phyloP scores from a whole-genome alignment of 1,284 basidiomycete species.

The Cryptococcus hybrid region DNA sequence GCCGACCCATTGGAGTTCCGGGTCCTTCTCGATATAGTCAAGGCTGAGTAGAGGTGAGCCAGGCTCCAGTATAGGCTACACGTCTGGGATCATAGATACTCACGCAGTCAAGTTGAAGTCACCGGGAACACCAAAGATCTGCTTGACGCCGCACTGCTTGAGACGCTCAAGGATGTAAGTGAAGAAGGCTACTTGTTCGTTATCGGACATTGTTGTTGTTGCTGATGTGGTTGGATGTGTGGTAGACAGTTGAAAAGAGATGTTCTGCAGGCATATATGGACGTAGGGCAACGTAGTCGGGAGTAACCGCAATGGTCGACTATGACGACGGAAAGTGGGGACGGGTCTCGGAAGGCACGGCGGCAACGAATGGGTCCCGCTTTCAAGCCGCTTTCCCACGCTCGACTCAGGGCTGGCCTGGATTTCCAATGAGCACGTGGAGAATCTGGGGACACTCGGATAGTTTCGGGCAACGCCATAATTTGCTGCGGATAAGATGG shows the following conservation, averaged over 20 bases:
- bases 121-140: constrained; percentile 84
- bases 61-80: neutral
- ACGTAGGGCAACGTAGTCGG: neutral
- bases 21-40: constrained; percentile 81
- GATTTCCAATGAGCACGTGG: too few relatives aligned
- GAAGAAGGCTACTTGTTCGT: constrained; percentile 57
- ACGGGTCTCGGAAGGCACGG: too few relatives aligned
- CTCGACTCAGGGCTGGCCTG: neutral
- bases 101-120: constrained; percentile 69
- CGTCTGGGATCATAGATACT: neutral
- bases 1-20: constrained; percentile 80
- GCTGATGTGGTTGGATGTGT: neutral
- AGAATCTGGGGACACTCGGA: too few relatives aligned
- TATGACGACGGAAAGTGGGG: neutral
- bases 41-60: constrained; percentile 22
- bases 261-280: neutral
- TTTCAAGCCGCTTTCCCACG: neutral
- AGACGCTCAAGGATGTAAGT: constrained; percentile 67
- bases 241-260: neutral
- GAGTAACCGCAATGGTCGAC: neutral
- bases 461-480: too few relatives aligned
- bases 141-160: constrained; percentile 53
- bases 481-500: too few relatives aligned
- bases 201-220: constrained; percentile 7
- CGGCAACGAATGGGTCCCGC: too few relatives aligned